Conservation (phyloP, 805 yeast species). For the Nakazawaea holstii region DNA sequence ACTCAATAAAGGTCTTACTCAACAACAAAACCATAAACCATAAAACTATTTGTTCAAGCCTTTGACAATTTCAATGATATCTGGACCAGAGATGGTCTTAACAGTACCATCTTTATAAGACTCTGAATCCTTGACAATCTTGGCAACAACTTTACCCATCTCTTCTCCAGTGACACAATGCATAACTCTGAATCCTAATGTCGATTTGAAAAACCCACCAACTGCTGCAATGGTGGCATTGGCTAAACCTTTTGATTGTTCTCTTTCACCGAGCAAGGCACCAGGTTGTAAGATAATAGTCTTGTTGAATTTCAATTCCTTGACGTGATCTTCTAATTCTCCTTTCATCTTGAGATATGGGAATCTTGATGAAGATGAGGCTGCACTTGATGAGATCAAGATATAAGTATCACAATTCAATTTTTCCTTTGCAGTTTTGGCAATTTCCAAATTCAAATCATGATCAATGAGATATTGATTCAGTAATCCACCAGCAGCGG, state of each 20-base stretch:
- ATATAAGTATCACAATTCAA: slow-evolving; percentile 63
- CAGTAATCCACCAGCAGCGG: slow-evolving; percentile 66
- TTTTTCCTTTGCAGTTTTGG: slow-evolving; percentile 65
- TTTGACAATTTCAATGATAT: slow-evolving; percentile 1
- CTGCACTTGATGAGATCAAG: slow-evolving; percentile 63
- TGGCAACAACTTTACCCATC: slow-evolving; percentile 53
- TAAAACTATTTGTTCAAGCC: background rate
- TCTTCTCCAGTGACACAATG: slow-evolving; percentile 60
- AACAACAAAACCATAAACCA: no score
- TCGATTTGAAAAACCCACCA: slow-evolving; percentile 27
- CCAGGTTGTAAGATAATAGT: slow-evolving; percentile 82
- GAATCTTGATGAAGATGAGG: slow-evolving; percentile 49
- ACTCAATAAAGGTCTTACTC: background rate
- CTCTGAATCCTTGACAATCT: slow-evolving; percentile 11
- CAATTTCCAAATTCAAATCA: slow-evolving; percentile 63
- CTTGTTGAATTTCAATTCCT: slow-evolving; percentile 57
- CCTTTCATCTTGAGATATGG: slow-evolving; percentile 71
- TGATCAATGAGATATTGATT: slow-evolving; percentile 69
- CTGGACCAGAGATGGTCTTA: background rate
- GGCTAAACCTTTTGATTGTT: slow-evolving; percentile 30
- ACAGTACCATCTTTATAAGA: slow-evolving; percentile 9
- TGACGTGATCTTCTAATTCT: slow-evolving; percentile 62
- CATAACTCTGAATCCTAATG: slow-evolving; percentile 24
- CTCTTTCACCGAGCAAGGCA: slow-evolving; percentile 58
- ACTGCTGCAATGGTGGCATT: slow-evolving; percentile 27